Base-by-base conservation (phyloP, 176 grass and related monocot species). In the Lolium rigidum region DNA sequence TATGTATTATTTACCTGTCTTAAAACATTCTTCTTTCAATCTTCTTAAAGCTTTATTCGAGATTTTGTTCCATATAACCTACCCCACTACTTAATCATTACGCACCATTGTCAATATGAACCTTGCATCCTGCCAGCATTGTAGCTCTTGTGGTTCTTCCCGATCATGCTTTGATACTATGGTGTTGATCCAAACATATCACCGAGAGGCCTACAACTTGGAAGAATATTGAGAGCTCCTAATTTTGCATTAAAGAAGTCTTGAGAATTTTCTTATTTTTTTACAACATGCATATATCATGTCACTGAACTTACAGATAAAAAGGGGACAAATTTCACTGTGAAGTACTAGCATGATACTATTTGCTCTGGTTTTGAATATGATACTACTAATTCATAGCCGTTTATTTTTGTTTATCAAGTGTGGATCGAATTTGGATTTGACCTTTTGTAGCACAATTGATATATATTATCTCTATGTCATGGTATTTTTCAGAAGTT, bases 101-200 rank as follows among this genome's bases (percentile, higher is more conserved):
- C 21, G 7, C 43, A 74, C 44, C 70, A 15, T 74, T 13, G 21
- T 74, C n/a, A 49, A 49, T 74, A 26, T 74, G 44, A 74, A 48
- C 70, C 12, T 74, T 74, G 20, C 12, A 8, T 74, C 44, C 6
- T 14, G 11, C n/a, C n/a, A 50, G 12, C 70, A 49, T 74, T 74
- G 13, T 50, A 49, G 4, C 24, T 24, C 44, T 49, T 49, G 11
- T 74, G 44, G 21, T 74, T 49, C 11, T 74, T 50, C 46, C 44
- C 7, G 12, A 24, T 48, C 70, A 74, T 74, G 44, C 70, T 74
- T 74, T 74, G 70, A 50, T 21, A 25, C 44, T 25, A 72, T 47
- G 44, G 70, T 74, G 44, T 74, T 74, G 70, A 50, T 74, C 70
- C 44, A 74, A 21, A 26, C 70, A 48, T 74, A 74, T 74, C 70